Evolutionary conservation across 805 yeast species (phyloP).

Genomic region (Suhomyces sp.): DNA sequence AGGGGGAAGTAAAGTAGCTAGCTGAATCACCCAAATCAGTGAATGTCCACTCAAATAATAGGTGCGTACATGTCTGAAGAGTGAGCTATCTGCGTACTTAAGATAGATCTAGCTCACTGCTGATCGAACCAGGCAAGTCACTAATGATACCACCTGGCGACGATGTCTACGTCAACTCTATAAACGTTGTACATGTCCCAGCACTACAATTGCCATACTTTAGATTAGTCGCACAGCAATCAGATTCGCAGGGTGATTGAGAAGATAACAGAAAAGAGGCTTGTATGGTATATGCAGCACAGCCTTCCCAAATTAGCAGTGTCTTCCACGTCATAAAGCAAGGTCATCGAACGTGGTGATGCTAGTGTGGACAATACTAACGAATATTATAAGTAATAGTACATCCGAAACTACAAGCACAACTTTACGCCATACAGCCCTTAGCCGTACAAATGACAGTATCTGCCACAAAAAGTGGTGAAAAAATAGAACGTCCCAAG

Average conservation of each 20-base stretch:
- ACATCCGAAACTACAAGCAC: neutral
- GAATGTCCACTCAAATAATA: too few species aligned
- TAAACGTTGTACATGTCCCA: too few species aligned
- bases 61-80: too few species aligned
- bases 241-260: neutral
- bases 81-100: too few species aligned
- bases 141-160: neutral
- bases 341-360: neutral
- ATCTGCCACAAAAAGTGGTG: neutral
- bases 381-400: neutral
- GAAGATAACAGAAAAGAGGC: neutral
- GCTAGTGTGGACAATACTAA: neutral
- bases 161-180: neutral
- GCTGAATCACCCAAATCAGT: neutral
- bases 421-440: neutral
- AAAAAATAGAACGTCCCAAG: neutral
- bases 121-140: neutral
- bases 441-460: neutral
- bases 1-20: too few species aligned
- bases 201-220: neutral
- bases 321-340: neutral
- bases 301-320: neutral
- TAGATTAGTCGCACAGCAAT: neutral
- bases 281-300: neutral
- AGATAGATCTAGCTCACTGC: neutral